Conservation (phyloP, 352 stramenopile genomes). For the Pythium apleroticum region DNA sequence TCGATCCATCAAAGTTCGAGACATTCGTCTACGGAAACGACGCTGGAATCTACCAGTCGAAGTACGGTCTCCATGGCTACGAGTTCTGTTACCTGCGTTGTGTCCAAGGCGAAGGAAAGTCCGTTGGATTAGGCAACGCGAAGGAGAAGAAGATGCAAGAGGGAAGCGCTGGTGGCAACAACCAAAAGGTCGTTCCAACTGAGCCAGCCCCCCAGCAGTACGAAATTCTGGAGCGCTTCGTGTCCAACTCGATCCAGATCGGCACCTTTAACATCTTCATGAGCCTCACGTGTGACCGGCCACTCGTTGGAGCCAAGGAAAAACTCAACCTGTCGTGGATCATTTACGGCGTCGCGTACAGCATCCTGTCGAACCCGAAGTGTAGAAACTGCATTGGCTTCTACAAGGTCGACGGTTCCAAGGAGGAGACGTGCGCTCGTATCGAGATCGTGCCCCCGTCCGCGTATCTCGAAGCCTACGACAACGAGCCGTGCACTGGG, state of each 20-base stretch:
- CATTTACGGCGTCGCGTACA: conserved; percentile 58
- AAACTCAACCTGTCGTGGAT: conserved; percentile 51
- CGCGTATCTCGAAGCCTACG: conserved; percentile 42
- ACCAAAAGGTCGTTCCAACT: conserved; percentile 21
- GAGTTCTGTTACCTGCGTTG: conserved; percentile 61
- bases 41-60: conserved; percentile 59
- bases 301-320: conserved; percentile 43
- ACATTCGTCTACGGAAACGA: conserved; percentile 53
- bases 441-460: conserved; percentile 58
- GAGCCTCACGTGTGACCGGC: conserved; percentile 51
- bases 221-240: conserved; percentile 48
- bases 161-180: conserved; percentile 7
- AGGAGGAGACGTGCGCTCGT: conserved; percentile 27
- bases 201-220: conserved; percentile 29
- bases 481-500: conserved; percentile 38
- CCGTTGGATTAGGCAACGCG: conserved; percentile 25
- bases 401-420: conserved; percentile 43
- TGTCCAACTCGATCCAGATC: conserved; percentile 52
- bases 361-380: conserved; percentile 44
- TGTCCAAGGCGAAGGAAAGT: conserved; percentile 30
- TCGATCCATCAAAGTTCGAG: conserved; percentile 35
- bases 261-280: conserved; percentile 69
- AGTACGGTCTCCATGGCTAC: conserved; percentile 59
- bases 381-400: conserved; percentile 59
- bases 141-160: conserved; percentile 27